Evolutionary conservation across 2,329 filamentous ascomycete species (phyloP), one percentile per base, ranked within the genome.

Genomic region (Hymenoscyphus scutula): DNA sequence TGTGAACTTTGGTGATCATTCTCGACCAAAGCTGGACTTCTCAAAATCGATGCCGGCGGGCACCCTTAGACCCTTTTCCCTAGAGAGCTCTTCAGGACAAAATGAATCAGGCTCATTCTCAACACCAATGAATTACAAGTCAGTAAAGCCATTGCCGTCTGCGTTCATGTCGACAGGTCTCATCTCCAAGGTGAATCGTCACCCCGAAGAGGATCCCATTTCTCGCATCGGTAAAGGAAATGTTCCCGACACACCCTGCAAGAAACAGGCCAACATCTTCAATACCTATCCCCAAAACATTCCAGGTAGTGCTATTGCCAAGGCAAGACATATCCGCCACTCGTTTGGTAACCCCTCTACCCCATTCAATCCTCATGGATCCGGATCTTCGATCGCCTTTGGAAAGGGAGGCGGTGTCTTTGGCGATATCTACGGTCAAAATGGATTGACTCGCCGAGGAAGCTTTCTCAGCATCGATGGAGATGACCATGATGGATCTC

Each of bases 181-280:
- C 30, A 89, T 99, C 60, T 97, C 95, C 11, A 99, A 99, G 78
- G 91, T 96, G 76, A 96, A 95, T 72, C 88, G 91, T 62, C 88
- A 91, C 74, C 84, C 88, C 0, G 91, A 97, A 68, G 84, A 91
- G 58, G 84, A 75, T 67, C 77, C 58, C 2, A 53, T 79, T 72
- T 77, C 78, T 68, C 76, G 75, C 59, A 76, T 79, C 41, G 80
- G 79, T 27, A 78, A 78, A 30, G 83, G 82, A 76, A 83, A 84
- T 32, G 93, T 96, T 81, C 94, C 95, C 0, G 95, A 98, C 73
- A 99, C 95, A 1, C 95, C 95, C 1, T 98, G 95, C 77, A 99
- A 98, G 79, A 92, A 95, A 73, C 88, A 89, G 59, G 80, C 82
- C 4, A 88, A 86, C 68, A 78, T 89, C 62, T 85, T 93, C 77